These are phyloP conservation scores for Bombardia bombarda DNA, from an alignment of 495 filamentous ascomycete genomes.

Conservation along the genomic window DNA sequence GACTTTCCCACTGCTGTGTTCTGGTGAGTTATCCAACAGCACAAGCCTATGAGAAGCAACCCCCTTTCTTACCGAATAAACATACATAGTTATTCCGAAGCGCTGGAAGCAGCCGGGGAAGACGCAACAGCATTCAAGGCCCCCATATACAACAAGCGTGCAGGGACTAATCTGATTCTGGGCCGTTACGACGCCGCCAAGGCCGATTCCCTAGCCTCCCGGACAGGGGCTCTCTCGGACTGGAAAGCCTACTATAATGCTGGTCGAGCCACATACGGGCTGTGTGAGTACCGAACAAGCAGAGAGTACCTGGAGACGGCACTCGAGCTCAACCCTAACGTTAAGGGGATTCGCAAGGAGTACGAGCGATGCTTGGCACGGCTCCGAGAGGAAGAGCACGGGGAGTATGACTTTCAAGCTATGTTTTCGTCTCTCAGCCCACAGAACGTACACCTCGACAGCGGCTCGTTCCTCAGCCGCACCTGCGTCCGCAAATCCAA, in stretches of 20 bases:
- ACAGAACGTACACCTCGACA: conserved; percentile 32
- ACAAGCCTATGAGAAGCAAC: neutral
- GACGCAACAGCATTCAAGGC: conserved; percentile 11
- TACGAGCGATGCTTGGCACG: conserved; percentile 26
- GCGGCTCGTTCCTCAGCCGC: conserved; percentile 31
- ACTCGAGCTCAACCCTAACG: conserved; percentile 24
- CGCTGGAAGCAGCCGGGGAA: conserved; percentile 11
- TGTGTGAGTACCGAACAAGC: conserved; percentile 28
- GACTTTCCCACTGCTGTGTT: conserved; percentile 27
- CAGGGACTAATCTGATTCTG: conserved; percentile 35
- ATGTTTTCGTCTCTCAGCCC: conserved; percentile 27
- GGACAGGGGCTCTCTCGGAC: conserved; percentile 15
- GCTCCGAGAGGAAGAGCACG: conserved; percentile 28
- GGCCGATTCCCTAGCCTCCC: conserved; percentile 30
- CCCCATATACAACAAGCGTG: conserved; percentile 34
- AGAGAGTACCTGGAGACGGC: conserved; percentile 22
- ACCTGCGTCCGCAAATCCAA: conserved; percentile 11
- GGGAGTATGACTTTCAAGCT: conserved; percentile 37
- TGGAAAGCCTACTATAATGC: conserved; percentile 45
- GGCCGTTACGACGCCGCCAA: conserved; percentile 41
- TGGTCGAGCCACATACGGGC: conserved; percentile 39
- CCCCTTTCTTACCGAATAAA: neutral
- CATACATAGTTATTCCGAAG: conserved; percentile 25
- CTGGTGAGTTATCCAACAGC: conserved; percentile 14
- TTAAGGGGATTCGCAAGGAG: conserved; percentile 21